Evolutionary conservation across 2,329 filamentous ascomycete species (phyloP).

Genomic region (Drechslerella dactyloides): DNA sequence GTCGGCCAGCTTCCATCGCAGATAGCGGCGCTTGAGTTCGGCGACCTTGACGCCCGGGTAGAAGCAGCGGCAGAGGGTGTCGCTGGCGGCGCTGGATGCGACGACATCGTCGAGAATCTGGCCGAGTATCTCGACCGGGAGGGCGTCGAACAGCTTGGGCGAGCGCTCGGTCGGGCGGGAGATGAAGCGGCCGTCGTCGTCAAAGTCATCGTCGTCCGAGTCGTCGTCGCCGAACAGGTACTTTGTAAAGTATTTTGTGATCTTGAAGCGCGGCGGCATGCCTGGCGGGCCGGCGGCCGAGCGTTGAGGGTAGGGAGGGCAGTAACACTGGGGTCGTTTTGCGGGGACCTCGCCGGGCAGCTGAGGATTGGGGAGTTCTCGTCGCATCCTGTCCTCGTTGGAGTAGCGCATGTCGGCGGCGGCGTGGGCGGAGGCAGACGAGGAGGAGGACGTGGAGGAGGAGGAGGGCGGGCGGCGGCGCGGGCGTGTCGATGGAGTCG

Average conservation of each 20-base stretch:
- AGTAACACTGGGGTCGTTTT: constrained; percentile 47
- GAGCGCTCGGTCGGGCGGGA: constrained; percentile 45
- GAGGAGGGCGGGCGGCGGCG: neutral
- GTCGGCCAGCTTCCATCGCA: constrained; percentile 42
- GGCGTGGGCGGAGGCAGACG: constrained; percentile 8
- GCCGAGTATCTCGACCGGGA: constrained; percentile 39
- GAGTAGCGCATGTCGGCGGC: constrained; percentile 39
- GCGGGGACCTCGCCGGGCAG: constrained; percentile 47
- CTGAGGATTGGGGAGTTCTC: constrained; percentile 47
- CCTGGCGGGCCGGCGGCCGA: constrained; percentile 30
- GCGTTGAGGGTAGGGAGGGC: constrained; percentile 45
- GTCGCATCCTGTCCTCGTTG: constrained; percentile 42
- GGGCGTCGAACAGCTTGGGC: constrained; percentile 31
- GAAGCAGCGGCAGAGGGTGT: constrained; percentile 45
- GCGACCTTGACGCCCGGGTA: constrained; percentile 45
- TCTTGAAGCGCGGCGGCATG: constrained; percentile 31
- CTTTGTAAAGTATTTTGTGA: constrained; percentile 49
- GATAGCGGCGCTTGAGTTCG: constrained; percentile 40
- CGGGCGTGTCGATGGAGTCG: constrained; percentile 11
- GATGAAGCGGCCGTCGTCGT: constrained; percentile 44
- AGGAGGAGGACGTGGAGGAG: constrained; percentile 12
- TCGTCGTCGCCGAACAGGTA: constrained; percentile 47
- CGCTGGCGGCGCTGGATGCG: constrained; percentile 24
- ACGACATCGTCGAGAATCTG: constrained; percentile 48
- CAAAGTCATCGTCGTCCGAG: constrained; percentile 48